These are phyloP conservation scores for Ceratopteris richardii DNA, from an alignment of 75 land plant genomes.

Conservation along the genomic window DNA sequence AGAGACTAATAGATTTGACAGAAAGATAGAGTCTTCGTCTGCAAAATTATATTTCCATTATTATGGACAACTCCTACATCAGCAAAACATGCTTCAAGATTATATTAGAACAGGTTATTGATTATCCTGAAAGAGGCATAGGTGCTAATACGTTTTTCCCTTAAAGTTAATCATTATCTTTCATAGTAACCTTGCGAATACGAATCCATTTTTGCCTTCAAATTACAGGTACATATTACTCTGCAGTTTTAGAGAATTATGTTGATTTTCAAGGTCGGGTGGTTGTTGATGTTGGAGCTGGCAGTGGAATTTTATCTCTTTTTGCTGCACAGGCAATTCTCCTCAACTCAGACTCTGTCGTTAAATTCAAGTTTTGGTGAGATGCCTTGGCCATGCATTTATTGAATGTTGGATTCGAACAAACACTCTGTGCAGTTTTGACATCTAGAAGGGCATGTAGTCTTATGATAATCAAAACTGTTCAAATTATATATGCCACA, in stretches of 20 bases:
- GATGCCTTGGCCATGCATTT: too few relatives aligned
- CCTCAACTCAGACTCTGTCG: too few relatives aligned
- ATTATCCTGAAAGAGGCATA: background rate
- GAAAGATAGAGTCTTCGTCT: slow-evolving; percentile 85
- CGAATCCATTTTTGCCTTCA: slow-evolving; percentile 1
- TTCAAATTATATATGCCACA: too few relatives aligned
- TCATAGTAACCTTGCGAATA: background rate
- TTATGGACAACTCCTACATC: slow-evolving; percentile 92
- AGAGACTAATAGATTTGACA: slow-evolving; percentile 61
- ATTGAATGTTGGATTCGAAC: too few relatives aligned
- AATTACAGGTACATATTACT: slow-evolving; percentile 81
- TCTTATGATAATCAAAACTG: too few relatives aligned
- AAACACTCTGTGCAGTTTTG: too few relatives aligned
- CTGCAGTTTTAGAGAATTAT: slow-evolving; percentile 86
- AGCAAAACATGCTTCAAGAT: slow-evolving; percentile 98
- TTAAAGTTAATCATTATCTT: background rate
- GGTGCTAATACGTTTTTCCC: background rate
- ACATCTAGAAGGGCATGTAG: too few relatives aligned
- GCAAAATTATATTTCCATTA: slow-evolving; percentile 98
- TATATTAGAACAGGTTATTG: slow-evolving; percentile 91
- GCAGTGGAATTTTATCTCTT: slow-evolving; percentile 94
- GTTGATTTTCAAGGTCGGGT: slow-evolving; percentile 69
- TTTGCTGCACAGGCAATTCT: slow-evolving; percentile 92
- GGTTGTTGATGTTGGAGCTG: slow-evolving; percentile 99
- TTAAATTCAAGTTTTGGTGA: too few relatives aligned